phyloP scores from a whole-genome alignment of 352 stramenopile genomes.

The Plasmopara muralis region DNA sequence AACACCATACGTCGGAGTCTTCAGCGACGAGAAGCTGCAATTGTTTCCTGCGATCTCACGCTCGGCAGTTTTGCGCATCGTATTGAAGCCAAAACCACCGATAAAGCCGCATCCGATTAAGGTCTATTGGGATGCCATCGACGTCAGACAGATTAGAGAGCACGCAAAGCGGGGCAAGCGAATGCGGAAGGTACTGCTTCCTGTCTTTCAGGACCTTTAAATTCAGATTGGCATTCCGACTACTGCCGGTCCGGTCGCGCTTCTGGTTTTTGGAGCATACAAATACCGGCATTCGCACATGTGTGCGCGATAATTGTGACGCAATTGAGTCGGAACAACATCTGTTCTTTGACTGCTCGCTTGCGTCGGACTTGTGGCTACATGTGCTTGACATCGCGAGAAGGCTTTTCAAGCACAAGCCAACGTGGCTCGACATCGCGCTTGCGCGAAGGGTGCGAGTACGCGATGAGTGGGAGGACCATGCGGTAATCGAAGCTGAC shows the following conservation, averaged over 20 bases:
- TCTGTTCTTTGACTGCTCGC: constrained; percentile 9
- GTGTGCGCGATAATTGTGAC: not conserved
- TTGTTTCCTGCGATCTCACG: not conserved
- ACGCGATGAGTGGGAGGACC: not conserved
- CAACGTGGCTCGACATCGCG: not conserved
- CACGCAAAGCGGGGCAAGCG: constrained; percentile 1
- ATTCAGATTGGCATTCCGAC: constrained; percentile 4
- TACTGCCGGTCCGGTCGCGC: constrained; percentile 5
- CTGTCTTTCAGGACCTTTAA: constrained; percentile 7
- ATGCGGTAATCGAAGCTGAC: not conserved
- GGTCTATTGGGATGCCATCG: not conserved
- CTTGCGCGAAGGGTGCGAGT: not conserved
- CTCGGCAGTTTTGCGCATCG: constrained; percentile 1
- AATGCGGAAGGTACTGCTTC: constrained; percentile 2
- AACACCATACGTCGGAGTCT: not conserved
- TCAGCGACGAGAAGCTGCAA: not conserved
- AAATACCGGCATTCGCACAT: not conserved
- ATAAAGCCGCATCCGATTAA: constrained; percentile 6
- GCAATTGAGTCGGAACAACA: constrained; percentile 1
- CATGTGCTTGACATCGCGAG: not conserved
- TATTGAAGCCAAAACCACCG: not conserved
- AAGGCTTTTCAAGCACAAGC: not conserved
- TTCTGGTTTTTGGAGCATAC: constrained; percentile 6
- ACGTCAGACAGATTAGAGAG: not conserved
- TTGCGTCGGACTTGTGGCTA: not conserved